Conservation (phyloP, 257 asterid genomes). For the Solanum chaucha region DNA sequence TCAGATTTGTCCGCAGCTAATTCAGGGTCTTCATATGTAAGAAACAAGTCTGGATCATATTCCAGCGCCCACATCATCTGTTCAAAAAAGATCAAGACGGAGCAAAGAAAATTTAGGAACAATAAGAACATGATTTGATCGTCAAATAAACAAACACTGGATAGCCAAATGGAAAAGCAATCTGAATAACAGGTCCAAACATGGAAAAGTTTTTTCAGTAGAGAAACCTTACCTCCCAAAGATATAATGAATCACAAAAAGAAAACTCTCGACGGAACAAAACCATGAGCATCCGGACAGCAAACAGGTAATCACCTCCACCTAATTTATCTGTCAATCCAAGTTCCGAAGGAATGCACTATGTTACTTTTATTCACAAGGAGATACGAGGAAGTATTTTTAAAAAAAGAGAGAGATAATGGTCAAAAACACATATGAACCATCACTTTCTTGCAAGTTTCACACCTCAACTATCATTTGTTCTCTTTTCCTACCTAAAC, state of each 20-base stretch:
- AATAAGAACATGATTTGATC: neutral
- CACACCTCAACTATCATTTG: neutral
- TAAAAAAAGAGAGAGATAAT: neutral
- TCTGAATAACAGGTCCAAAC: neutral
- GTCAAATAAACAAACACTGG: neutral
- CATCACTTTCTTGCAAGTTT: neutral
- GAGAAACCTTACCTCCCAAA: conserved; percentile 75
- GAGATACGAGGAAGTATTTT: neutral
- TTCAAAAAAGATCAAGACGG: neutral
- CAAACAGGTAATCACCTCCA: conserved; percentile 91
- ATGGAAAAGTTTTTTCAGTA: neutral
- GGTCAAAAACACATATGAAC: neutral
- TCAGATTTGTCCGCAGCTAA: conserved; percentile 32
- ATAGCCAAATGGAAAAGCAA: neutral
- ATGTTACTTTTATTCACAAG: neutral
- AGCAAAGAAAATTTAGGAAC: neutral
- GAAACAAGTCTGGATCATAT: conserved; percentile 63
- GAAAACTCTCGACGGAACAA: conserved; percentile 94
- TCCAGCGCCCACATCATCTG: conserved; percentile 99
- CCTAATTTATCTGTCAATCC: conserved; percentile 59
- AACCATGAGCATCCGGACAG: conserved; percentile 96
- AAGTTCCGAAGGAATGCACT: conserved; percentile 4
- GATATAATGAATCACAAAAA: conserved; percentile 80
- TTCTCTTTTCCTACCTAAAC: neutral
- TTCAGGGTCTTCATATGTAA: conserved; percentile 49